Conservation (phyloP, 371 early-diverging fungal species). For the Scutellospora calospora region DNA sequence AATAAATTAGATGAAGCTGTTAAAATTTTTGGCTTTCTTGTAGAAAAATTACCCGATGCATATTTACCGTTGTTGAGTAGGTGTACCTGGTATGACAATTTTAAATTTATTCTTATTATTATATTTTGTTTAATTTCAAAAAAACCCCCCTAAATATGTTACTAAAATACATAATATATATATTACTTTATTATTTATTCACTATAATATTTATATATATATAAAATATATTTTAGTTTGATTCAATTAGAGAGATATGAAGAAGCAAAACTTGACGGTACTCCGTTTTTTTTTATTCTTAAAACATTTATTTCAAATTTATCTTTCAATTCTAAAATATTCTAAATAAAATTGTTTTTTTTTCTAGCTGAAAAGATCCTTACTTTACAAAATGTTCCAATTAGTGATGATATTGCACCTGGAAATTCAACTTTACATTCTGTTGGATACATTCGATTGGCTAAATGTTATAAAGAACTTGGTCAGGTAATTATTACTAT, state of each 20-base stretch:
- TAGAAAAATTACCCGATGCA: slow-evolving; percentile 35
- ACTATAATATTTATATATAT: too few relatives aligned
- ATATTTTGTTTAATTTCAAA: background rate
- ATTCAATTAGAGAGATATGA: slow-evolving; percentile 34
- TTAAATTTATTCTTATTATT: background rate
- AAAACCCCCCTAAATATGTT: too few relatives aligned
- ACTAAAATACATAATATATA: too few relatives aligned
- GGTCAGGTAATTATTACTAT: slow-evolving; percentile 6
- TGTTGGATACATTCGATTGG: slow-evolving; percentile 34
- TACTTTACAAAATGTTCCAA: slow-evolving; percentile 16
- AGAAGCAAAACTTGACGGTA: slow-evolving; percentile 34
- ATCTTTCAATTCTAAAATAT: too few relatives aligned
- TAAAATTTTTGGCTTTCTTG: slow-evolving; percentile 18
- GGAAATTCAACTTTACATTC: slow-evolving; percentile 36
- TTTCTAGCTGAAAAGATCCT: slow-evolving; percentile 8
- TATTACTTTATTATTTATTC: too few relatives aligned
- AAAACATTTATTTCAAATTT: background rate
- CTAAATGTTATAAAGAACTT: slow-evolving; percentile 42
- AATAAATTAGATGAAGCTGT: slow-evolving; percentile 40
- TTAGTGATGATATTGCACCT: slow-evolving; percentile 19
- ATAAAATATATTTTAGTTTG: slow-evolving; percentile 22
- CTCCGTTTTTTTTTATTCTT: background rate
- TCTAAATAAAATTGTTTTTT: background rate
- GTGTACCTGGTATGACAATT: slow-evolving; percentile 34
- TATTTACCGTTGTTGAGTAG: slow-evolving; percentile 33